Evolutionary conservation across 495 filamentous ascomycete species (phyloP), one percentile per base, ranked within the genome.

Genomic region (Glarea lozoyensis): DNA sequence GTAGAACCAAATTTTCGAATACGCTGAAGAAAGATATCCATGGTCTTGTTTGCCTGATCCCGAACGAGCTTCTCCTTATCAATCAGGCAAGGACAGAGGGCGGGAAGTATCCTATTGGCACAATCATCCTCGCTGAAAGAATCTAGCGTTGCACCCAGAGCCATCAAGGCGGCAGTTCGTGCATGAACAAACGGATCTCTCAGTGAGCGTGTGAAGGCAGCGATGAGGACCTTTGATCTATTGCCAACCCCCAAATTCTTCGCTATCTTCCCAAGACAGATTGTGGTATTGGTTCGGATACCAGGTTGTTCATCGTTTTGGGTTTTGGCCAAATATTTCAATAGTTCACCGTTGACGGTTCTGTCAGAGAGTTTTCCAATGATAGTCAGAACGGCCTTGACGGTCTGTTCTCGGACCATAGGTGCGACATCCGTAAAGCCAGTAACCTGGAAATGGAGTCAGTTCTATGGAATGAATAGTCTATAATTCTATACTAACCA

Each of bases 301-400:
- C 92, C 92, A 13, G 93, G 90, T 54, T 98, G 90, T 55, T 96
- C 90, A 49, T 98, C 92, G 52, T 97, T 97, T 27, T 92, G 85
- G 5, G 90, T 96, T 56, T 95, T 95, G 40, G 92, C 93, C 17
- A 98, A 69, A 57, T 94, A 83, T 57, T 82, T 84, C 23, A 98
- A 64, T 10, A 98, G 65, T 50, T 98, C 92, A 38, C 93, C 92
- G 53, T 98, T 97, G 53, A 96, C 77, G 17, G 82, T 86, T 24
- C 92, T 76, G 54, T 98, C 93, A 7, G 84, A 93, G 2, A 98
- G 75, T 61, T 98, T 98, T 12, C 68, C 66, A 46, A 97, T 80
- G 22, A 97, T 70, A 0, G 79, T 78, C 21, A 98, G 69, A 2
- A 97, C 82, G 18, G 93, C 84, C 58, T 94, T 98, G 19, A 98